Conservation (phyloP, 352 stramenopile genomes). For the Globisporangium irregulare region DNA sequence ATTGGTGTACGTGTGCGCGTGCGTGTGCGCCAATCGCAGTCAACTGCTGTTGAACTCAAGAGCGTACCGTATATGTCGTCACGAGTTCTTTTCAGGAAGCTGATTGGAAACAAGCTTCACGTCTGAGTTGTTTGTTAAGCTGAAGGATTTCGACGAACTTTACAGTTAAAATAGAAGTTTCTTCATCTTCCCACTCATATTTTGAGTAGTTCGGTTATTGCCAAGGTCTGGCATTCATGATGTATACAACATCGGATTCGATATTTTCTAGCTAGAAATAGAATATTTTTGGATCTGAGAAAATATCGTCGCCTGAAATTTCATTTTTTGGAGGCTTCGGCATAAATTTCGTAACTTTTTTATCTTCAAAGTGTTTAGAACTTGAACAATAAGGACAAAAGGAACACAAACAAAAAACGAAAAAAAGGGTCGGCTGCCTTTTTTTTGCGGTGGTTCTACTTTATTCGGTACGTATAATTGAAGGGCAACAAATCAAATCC, state of each 20-base stretch:
- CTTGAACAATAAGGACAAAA: background rate
- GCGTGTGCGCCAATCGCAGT: background rate
- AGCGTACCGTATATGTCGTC: background rate
- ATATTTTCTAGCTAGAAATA: no score
- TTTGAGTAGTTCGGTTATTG: no score
- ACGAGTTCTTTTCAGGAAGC: background rate
- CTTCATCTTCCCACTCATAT: no score
- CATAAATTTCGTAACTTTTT: no score
- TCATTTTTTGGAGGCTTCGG: no score
- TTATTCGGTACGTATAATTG: slow-evolving; percentile 10
- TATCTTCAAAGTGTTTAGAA: background rate
- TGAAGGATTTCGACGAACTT: no score
- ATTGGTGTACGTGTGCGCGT: background rate
- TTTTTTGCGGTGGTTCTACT: background rate
- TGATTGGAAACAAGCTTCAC: background rate
- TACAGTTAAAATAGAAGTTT: no score
- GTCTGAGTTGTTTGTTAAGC: no score
- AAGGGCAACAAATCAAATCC: slow-evolving; percentile 5
- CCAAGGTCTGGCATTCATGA: no score
- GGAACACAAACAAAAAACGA: background rate
- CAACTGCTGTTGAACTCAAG: background rate
- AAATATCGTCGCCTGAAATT: no score
- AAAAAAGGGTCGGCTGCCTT: background rate
- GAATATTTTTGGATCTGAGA: no score
- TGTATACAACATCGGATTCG: no score